phyloP scores from a whole-genome alignment of 2,329 filamentous ascomycete genomes.

The Pyricularia grisea region DNA sequence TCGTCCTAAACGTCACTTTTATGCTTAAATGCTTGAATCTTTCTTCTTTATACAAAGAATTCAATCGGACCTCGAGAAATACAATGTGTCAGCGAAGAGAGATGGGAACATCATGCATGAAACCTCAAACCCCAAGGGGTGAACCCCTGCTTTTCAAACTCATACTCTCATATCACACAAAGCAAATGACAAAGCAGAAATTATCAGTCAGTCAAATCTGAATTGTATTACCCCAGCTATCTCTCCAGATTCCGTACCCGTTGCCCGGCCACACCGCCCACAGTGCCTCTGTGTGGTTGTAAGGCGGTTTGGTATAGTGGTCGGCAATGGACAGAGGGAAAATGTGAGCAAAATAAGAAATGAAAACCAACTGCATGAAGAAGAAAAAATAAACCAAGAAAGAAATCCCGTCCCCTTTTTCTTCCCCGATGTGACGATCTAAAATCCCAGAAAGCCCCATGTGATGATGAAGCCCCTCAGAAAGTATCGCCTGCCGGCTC shows the following conservation, averaged over 20 bases:
- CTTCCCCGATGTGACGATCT: background rate
- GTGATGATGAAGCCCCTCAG: background rate
- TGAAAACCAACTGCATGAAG: background rate
- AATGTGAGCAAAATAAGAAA: background rate
- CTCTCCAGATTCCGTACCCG: background rate
- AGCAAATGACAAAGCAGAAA: background rate
- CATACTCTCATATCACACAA: background rate
- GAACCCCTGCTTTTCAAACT: background rate
- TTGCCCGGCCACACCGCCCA: conserved; percentile 1
- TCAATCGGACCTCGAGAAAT: background rate
- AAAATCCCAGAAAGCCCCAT: background rate
- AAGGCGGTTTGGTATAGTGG: background rate
- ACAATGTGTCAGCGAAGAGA: background rate
- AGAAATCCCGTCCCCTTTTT: background rate
- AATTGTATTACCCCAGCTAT: conserved; percentile 3
- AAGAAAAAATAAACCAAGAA: background rate
- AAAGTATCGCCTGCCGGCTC: background rate
- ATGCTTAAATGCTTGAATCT: background rate
- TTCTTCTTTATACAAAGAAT: background rate
- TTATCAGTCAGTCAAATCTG: background rate
- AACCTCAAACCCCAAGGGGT: background rate
- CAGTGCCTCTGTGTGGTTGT: background rate
- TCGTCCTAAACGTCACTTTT: background rate
- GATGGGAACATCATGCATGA: too few relatives aligned
- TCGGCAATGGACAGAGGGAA: background rate